Evolutionary conservation across 2,329 filamentous ascomycete genomes (phyloP), one percentile per base, ranked within the genome.

Genomic region (Sclerotinia spermophila): DNA sequence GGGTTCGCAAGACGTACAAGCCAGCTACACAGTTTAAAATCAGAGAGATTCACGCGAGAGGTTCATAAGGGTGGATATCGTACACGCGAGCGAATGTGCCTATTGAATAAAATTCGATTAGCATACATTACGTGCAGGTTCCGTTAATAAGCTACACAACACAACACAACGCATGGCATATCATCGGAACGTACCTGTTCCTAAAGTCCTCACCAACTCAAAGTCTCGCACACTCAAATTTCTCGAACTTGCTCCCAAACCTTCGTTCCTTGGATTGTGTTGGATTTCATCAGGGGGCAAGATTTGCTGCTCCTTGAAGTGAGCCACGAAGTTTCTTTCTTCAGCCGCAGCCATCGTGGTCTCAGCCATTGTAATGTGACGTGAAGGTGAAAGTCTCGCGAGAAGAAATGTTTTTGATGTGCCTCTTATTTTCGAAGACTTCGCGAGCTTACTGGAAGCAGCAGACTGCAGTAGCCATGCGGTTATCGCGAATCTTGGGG

Each of bases 51-150:
- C 60, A 45, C 53, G 67, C 48, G 67, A 53, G 35, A 64, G 44
- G 30, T 53, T 56, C 59, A 65, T 33, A 44, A 40, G 67, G 38
- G 67, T 65, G 38, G 44, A 55, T 69, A 55, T 69, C 59, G 48
- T 69, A 69, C 67, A 96, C 92, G 74, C 92, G 86, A 74, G 92
- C 92, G 83, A 96, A 96, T 19, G 91, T 94, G 74, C 91, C 90
- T 90, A 79, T 76, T 27, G 65, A 72, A 76, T 71, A 48, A 72
- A 72, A 61, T n/a, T 55, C 40, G 44, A 68, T 70, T 61, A 59
- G 69, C 69, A 72, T 72, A 44, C 53, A 55, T 58, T 71, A 38
- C 33, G 51, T 61, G n/a, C 59, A 67, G 55, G 33, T 19, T 67
- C 66, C 67, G 48, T 51, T 35, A 61, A 62, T 38, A 48, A 62